phyloP scores from a whole-genome alignment of 2,329 filamentous ascomycete genomes.

The Cladosporium halotolerans region DNA sequence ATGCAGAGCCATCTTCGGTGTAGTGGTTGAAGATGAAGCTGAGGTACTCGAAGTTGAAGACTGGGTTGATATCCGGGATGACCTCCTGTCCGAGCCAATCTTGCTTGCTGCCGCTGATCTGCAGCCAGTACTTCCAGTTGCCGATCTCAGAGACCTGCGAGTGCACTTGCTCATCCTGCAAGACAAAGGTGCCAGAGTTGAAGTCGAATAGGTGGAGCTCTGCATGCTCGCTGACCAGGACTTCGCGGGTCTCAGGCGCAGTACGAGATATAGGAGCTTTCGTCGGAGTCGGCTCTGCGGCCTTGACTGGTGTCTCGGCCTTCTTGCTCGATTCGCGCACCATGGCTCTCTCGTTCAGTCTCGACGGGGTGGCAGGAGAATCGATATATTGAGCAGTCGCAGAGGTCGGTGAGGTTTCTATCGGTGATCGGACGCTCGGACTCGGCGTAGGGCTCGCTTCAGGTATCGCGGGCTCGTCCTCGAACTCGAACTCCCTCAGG shows the following conservation, averaged over 20 bases:
- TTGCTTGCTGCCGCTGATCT: constrained; percentile 67
- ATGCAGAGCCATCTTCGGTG: constrained; percentile 76
- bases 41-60: constrained; percentile 98
- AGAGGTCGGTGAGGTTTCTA: constrained; percentile 9
- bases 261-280: constrained; percentile 53
- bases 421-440: constrained; percentile 36
- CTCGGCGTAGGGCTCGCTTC: constrained; percentile 52
- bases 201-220: constrained; percentile 96
- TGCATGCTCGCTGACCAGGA: constrained; percentile 67
- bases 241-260: constrained; percentile 64
- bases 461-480: constrained; percentile 54
- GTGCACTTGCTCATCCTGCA: constrained; percentile 68
- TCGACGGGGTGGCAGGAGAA: constrained; percentile 9
- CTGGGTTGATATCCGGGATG: constrained; percentile 86
- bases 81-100: constrained; percentile 85
- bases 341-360: constrained; percentile 21
- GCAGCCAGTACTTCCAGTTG: constrained; percentile 92
- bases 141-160: constrained; percentile 81
- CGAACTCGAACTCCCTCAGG: constrained; percentile 75
- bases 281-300: constrained; percentile 41
- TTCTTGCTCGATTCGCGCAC: constrained; percentile 26
- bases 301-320: constrained; percentile 29
- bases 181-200: constrained; percentile 72
- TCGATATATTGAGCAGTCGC: not conserved
- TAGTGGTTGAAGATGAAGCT: constrained; percentile 99